phyloP scores from a whole-genome alignment of 495 filamentous ascomycete species.

The Staphylotrichum longicolle region DNA sequence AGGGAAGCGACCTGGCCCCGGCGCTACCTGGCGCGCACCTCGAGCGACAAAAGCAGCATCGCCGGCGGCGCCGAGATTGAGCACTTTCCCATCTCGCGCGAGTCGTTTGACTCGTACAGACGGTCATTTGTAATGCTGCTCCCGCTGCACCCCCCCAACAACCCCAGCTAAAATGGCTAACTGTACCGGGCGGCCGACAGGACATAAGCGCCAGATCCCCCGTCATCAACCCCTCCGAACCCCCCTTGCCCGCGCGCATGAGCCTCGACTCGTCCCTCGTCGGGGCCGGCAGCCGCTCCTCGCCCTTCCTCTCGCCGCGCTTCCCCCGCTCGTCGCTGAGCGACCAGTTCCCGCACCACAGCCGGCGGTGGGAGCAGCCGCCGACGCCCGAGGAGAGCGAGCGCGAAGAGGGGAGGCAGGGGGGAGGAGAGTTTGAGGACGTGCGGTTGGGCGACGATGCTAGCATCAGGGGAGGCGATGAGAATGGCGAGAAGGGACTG shows the following conservation, averaged over 20 bases:
- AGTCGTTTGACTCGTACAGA: slow-evolving; percentile 97
- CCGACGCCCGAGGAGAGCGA: slow-evolving; percentile 58
- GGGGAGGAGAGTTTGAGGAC: slow-evolving; percentile 72
- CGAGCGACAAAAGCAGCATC: slow-evolving; percentile 62
- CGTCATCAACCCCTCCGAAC: slow-evolving; percentile 53
- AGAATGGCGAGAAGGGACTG: slow-evolving; percentile 36
- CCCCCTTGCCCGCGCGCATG: slow-evolving; percentile 56
- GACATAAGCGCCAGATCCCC: slow-evolving; percentile 92
- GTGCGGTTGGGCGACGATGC: slow-evolving; percentile 74
- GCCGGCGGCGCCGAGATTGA: slow-evolving; percentile 64
- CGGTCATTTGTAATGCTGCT: slow-evolving; percentile 77
- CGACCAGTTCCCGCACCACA: background rate
- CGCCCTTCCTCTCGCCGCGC: slow-evolving; percentile 34
- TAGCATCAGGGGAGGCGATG: slow-evolving; percentile 27
- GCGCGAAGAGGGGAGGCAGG: slow-evolving; percentile 60
- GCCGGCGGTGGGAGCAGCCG: slow-evolving; percentile 43
- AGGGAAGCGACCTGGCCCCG: slow-evolving; percentile 81
- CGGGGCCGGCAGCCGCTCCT: no score
- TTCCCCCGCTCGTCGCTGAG: slow-evolving; percentile 52
- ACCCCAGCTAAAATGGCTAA: background rate
- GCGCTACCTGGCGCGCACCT: slow-evolving; percentile 65
- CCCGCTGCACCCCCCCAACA: background rate
- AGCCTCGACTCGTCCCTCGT: slow-evolving; percentile 65
- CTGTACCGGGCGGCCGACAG: slow-evolving; percentile 42
- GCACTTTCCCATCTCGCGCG: slow-evolving; percentile 93